Evolutionary conservation across 371 early-diverging fungal species (phyloP), one percentile per base, ranked within the genome.

Genomic region (Mucor plumbeus): DNA sequence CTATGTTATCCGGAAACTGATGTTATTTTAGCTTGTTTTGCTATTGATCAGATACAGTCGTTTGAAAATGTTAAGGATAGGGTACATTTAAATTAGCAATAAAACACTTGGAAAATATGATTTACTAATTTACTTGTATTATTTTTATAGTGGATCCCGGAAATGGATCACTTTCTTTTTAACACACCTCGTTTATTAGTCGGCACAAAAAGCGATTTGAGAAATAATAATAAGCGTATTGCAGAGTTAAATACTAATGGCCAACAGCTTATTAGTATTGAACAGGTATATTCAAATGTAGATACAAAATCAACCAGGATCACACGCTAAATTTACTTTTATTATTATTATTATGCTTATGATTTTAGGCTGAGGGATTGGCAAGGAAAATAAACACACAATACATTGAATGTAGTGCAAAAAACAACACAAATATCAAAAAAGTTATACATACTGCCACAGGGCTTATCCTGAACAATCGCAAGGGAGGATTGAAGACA

Each of bases 1-100:
- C 69, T 84, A 15, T 79, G 78, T 43, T 84, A 84, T 60, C 77
- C 82, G 13, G 85, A 81, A 39, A 71, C 83, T 15, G 74, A 85
- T 61, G 75, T 85, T 13, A 72, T 84, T 50, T 59, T 84, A 47
- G 67, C 82, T 17, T 84, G 84, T 60, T 84, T 81, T 64, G 67
- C 85, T 54, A 73, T 84, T 56, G 84, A 85, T 54, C 64, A 69
- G 34, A 72, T 79, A 19, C 82, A 72, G 59, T 74, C 78, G 21
- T 72, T 85, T 54, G 77, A 72, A 34, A 84, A 84, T 69, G 70
- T 84, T 15, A 65, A 66, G 40, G 70, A 70, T 19, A 70, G 59
- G 48, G 70, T 70, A 66, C 38, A 31, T 36, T 13, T 31, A 50
- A 9, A 53, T 6, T 4, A 31, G 3, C 33, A 38, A 17, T 8